Evolutionary conservation across 1,284 basidiomycete genomes (phyloP).

Genomic region (Moesziomyces parantarcticus): DNA sequence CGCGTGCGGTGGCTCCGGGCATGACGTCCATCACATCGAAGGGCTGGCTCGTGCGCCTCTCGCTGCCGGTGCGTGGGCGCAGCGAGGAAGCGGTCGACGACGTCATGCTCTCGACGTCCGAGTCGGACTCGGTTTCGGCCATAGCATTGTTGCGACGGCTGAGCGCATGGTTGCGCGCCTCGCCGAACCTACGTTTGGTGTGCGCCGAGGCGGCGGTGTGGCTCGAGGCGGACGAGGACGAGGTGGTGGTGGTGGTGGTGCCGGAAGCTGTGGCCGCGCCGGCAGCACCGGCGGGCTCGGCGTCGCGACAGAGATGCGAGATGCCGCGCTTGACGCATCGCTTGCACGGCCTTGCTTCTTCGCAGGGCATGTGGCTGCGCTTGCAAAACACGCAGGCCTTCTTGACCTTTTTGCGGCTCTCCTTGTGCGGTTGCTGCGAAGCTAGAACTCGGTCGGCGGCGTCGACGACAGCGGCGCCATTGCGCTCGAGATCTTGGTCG

Average conservation of each 20-base stretch:
- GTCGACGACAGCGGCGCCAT: conserved; percentile 7
- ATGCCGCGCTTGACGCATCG: conserved; percentile 50
- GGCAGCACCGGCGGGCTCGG: conserved; percentile 26
- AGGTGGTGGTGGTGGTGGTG: conserved; percentile 1
- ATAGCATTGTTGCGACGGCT: conserved; percentile 6
- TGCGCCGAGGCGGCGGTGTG: not conserved
- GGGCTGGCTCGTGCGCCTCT: not conserved
- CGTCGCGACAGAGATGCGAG: conserved; percentile 45
- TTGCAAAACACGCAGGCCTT: conserved; percentile 54
- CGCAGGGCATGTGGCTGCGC: conserved; percentile 52
- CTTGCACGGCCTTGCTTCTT: conserved; percentile 40
- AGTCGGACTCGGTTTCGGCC: conserved; percentile 20
- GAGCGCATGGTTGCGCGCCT: conserved; percentile 13
- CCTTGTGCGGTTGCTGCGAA: conserved; percentile 16
- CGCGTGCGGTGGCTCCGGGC: conserved; percentile 23
- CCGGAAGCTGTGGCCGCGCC: conserved; percentile 8
- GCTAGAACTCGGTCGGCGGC: not conserved
- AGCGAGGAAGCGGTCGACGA: conserved; percentile 23
- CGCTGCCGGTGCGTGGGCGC: conserved; percentile 6
- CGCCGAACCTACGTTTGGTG: conserved; percentile 15
- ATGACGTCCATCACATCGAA: conserved; percentile 26
- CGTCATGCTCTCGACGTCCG: conserved; percentile 20
- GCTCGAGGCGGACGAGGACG: conserved; percentile 1
- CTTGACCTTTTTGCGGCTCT: conserved; percentile 49
- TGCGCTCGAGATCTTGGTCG: conserved; percentile 16